Conservation (phyloP, 768 basidiomycete species). For the Rhodotorula babjevae region DNA sequence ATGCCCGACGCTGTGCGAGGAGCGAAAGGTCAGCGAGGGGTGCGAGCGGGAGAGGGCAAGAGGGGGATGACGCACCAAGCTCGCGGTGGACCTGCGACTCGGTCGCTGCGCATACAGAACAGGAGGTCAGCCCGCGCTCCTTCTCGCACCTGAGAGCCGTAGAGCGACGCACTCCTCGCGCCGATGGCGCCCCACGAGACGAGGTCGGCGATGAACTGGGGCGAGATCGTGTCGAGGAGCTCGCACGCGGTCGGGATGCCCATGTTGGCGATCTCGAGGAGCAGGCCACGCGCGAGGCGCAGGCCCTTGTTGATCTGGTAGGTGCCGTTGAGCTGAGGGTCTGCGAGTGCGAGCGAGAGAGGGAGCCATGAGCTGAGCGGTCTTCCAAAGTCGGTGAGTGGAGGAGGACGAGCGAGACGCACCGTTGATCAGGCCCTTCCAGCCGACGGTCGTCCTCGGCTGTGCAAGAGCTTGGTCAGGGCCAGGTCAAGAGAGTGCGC, state of each 20-base stretch:
- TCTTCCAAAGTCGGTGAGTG: not conserved
- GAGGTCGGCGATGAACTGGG: slow-evolving; percentile 87
- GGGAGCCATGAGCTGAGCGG: too few species aligned
- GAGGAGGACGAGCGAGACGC: not conserved
- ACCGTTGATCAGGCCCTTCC: slow-evolving; percentile 97
- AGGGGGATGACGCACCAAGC: slow-evolving; percentile 47
- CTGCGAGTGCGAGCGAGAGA: slow-evolving; percentile 31
- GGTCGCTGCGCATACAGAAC: slow-evolving; percentile 52
- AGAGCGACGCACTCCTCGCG: slow-evolving; percentile 47
- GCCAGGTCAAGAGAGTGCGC: not conserved
- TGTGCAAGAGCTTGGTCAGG: slow-evolving; percentile 6
- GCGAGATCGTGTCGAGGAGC: slow-evolving; percentile 62
- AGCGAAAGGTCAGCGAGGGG: not conserved
- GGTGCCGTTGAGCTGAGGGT: slow-evolving; percentile 81
- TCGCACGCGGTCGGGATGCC: slow-evolving; percentile 96
- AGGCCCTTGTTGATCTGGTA: slow-evolving; percentile 97
- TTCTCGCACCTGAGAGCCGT: not conserved
- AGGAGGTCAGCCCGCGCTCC: not conserved
- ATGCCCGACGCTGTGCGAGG: slow-evolving; percentile 35
- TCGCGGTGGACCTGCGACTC: slow-evolving; percentile 89
- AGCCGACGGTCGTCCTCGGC: slow-evolving; percentile 84
- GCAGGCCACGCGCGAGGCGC: slow-evolving; percentile 74
- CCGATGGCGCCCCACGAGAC: slow-evolving; percentile 94
- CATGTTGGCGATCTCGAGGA: slow-evolving; percentile 70
- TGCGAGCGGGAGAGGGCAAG: fast-evolving